Percentiles rank a stretch among this genome's conserved stretches.
Evolutionary conservation across 768 basidiomycete genomes (phyloP).

Genomic region (Bullera alba): DNA sequence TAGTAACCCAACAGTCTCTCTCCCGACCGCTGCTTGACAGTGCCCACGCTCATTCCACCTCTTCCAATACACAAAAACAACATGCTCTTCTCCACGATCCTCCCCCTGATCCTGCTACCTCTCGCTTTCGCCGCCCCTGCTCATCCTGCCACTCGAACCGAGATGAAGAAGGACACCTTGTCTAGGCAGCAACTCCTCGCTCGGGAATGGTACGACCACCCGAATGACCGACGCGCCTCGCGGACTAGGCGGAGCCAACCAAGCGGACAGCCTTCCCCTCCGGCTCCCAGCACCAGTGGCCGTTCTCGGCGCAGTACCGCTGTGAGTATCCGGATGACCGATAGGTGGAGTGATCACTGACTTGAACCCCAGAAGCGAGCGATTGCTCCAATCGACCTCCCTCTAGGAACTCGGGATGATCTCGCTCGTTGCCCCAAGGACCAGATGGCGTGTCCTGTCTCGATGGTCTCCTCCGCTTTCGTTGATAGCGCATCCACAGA

Average conservation of each 20-base stretch:
- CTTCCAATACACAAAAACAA: not conserved
- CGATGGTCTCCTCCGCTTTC: not conserved
- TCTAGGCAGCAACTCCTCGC: not conserved
- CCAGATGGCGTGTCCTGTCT: conserved; percentile 4
- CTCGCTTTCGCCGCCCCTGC: not conserved
- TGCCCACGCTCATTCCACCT: too few relatives aligned
- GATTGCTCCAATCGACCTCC: not conserved
- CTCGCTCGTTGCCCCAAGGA: not conserved
- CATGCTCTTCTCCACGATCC: not conserved
- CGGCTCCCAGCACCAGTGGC: not conserved
- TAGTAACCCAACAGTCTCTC: too few relatives aligned
- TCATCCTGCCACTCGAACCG: not conserved
- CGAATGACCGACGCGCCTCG: not conserved
- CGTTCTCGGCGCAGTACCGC: not conserved
- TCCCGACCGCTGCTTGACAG: too few relatives aligned
- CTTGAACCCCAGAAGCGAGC: not conserved
- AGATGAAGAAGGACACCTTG: not conserved
- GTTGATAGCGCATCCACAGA: not conserved
- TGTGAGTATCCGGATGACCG: not conserved
- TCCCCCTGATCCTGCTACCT: not conserved
- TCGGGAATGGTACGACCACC: not conserved
- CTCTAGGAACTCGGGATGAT: not conserved
- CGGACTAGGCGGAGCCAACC: not conserved
- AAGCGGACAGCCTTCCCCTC: not conserved
- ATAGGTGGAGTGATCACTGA: not conserved